A percentile compares a stretch with the other conserved stretches of the same genome.
phyloP scores from a whole-genome alignment of 2,329 filamentous ascomycete genomes.

The Sphaerulina populicola region DNA sequence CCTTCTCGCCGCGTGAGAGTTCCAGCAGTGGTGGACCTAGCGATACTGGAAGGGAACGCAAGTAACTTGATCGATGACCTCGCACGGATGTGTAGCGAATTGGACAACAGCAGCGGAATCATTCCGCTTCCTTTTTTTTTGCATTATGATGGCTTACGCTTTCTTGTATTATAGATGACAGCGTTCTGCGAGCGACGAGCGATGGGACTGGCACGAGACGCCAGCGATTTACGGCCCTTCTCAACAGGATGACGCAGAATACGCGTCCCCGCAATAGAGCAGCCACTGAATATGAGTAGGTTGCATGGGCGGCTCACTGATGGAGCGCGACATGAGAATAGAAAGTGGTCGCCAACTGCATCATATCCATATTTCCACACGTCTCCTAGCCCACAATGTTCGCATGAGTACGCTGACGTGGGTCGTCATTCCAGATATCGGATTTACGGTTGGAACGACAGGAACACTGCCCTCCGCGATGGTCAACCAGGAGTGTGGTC shows the following conservation, averaged over 20 bases:
- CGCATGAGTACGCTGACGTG: background rate
- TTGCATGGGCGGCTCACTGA: background rate
- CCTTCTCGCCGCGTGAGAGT: slow-evolving; percentile 20
- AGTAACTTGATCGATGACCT: background rate
- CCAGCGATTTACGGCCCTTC: slow-evolving; percentile 6
- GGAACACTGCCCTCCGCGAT: background rate
- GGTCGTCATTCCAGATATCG: background rate
- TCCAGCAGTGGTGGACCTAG: slow-evolving; percentile 1
- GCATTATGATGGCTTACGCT: slow-evolving; percentile 10
- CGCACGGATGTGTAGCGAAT: background rate
- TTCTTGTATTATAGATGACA: slow-evolving; percentile 11
- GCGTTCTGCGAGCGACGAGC: slow-evolving; percentile 8
- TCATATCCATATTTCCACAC: background rate
- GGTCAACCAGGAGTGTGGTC: background rate
- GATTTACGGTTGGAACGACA: background rate
- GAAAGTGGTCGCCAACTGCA: background rate
- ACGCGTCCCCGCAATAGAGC: background rate
- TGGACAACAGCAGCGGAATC: slow-evolving; percentile 2
- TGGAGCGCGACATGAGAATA: background rate
- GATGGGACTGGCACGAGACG: slow-evolving; percentile 9
- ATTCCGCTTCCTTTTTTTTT: background rate
- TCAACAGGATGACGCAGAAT: background rate
- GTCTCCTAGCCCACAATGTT: background rate
- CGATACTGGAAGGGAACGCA: background rate
- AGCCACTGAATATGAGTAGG: slow-evolving; percentile 2